phyloP scores from a whole-genome alignment of 2,329 filamentous ascomycete genomes.

The Colletotrichum orbiculare region DNA sequence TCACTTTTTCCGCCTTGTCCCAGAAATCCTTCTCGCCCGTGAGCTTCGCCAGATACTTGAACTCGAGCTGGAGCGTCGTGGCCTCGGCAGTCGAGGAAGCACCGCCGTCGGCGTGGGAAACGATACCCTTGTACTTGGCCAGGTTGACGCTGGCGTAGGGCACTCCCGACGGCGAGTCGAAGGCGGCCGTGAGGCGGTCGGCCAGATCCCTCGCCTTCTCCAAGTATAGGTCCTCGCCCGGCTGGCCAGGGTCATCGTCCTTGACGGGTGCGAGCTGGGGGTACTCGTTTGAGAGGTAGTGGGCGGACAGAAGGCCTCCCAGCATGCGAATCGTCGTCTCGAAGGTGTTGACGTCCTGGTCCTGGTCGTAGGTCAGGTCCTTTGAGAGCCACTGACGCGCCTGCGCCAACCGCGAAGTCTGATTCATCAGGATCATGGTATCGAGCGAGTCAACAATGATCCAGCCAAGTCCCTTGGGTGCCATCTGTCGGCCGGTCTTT shows the following conservation, averaged over 20 bases:
- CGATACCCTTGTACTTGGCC: conserved; percentile 78
- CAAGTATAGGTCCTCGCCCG: conserved; percentile 91
- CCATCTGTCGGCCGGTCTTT: conserved; percentile 86
- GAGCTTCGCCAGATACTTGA: conserved; percentile 95
- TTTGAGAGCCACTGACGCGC: conserved; percentile 90
- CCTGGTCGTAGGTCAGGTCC: conserved; percentile 85
- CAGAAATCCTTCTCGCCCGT: conserved; percentile 94
- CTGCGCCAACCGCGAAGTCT: conserved; percentile 84
- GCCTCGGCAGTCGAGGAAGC: conserved; percentile 95
- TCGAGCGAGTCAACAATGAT: conserved; percentile 97
- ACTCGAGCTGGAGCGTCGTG: conserved; percentile 91
- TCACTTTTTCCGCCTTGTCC: conserved; percentile 91
- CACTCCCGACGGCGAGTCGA: conserved; percentile 86
- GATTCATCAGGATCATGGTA: conserved; percentile 98
- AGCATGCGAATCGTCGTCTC: conserved; percentile 99
- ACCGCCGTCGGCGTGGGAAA: conserved; percentile 85
- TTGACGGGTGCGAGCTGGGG: conserved; percentile 80
- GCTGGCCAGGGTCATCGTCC: conserved; percentile 76
- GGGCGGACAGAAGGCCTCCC: conserved; percentile 89
- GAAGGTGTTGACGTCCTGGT: conserved; percentile 97
- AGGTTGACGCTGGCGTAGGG: conserved; percentile 93
- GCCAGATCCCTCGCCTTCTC: conserved; percentile 96
- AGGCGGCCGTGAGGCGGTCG: conserved; percentile 86
- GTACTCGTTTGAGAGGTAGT: conserved; percentile 90
- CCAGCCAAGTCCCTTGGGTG: conserved; percentile 90